These are phyloP conservation scores for Penicillium sp. DNA, from an alignment of 2,329 filamentous ascomycete genomes.

Conservation along the genomic window DNA sequence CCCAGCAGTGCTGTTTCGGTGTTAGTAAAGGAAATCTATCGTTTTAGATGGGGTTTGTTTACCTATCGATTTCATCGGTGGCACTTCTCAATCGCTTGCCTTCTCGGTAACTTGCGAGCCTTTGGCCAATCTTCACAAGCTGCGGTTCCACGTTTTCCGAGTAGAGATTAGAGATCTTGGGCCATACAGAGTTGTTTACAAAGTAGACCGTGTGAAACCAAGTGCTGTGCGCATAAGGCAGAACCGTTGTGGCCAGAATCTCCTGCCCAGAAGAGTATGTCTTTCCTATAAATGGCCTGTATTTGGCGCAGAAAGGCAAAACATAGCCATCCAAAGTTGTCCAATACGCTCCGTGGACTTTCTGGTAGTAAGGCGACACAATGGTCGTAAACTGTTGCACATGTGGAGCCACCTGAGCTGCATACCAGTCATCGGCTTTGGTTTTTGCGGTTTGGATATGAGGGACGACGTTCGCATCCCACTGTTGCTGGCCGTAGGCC, in stretches of 20 bases:
- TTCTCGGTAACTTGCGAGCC: conserved; percentile 69
- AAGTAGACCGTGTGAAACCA: conserved; percentile 74
- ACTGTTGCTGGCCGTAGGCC: conserved; percentile 71
- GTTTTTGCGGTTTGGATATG: conserved; percentile 69
- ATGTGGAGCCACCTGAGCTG: conserved; percentile 73
- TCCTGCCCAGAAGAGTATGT: conserved; percentile 70
- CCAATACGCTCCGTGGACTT: conserved; percentile 65
- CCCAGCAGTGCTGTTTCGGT: conserved; percentile 17
- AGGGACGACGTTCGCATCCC: conserved; percentile 78
- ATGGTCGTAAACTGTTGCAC: conserved; percentile 64
- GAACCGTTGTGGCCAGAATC: conserved; percentile 70
- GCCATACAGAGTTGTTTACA: conserved; percentile 78
- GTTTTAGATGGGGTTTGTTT: conserved; percentile 14
- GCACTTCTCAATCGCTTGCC: conserved; percentile 66
- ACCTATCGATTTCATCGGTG: conserved; percentile 60
- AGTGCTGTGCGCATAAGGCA: conserved; percentile 73
- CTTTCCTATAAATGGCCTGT: conserved; percentile 73
- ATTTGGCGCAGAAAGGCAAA: conserved; percentile 74
- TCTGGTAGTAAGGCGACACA: conserved; percentile 74
- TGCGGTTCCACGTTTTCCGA: conserved; percentile 94
- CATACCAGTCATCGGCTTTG: conserved; percentile 69
- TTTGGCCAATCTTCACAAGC: conserved; percentile 86
- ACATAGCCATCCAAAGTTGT: conserved; percentile 57
- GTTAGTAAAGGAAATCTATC: neutral
- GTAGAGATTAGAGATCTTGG: conserved; percentile 78